Evolutionary conservation across 345 rosid genomes (phyloP), one percentile per base, ranked within the genome.

Genomic region (Euphorbia tirucalli): DNA sequence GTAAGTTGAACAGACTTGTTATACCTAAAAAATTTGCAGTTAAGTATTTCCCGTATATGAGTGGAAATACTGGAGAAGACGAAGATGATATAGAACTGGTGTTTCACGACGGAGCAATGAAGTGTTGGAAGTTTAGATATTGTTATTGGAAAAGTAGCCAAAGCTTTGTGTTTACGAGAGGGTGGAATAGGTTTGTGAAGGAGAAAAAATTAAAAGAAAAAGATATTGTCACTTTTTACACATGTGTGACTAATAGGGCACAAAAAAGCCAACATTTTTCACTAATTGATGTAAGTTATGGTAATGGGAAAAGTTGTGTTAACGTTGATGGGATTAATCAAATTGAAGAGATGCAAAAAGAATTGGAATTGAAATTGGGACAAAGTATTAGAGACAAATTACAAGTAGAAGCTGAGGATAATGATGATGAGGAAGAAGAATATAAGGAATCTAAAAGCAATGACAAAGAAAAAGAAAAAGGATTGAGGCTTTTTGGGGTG

Each of bases 401-500:
- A 28, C 64, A 74, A 35, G 61, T 72, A 0, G 55, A 61, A 35
- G n/a, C n/a, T n/a, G 56, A 68, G 48, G 11, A 22, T 65, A 14
- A 46, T 22, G 79, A 25, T 19, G 62, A 30, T n/a, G 46, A 7
- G 5, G 44, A 41, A n/a, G n/a, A n/a, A n/a, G n/a, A n/a, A n/a
- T n/a, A n/a, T n/a, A n/a, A n/a, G n/a, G n/a, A n/a, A n/a, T n/a
- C n/a, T n/a, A n/a, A n/a, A n/a, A n/a, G n/a, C n/a, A 4, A 66
- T 3, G 37, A 37, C 11, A 58, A 35, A 37, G 25, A 24, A 1
- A 64, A 31, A 24, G 71, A 65, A 7, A 72, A 74, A 66, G 82
- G 88, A 18, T 72, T 87, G 73, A 83, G 64, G 79, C 80, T 89
- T 61, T 89, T 89, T 62, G 93, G 93, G 44, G 86, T 81, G 58